A percentile compares a stretch with the other conserved stretches of the same genome.
These are phyloP conservation scores for Cladosporium sp. DNA, from an alignment of 2,329 filamentous ascomycete genomes.

Conservation along the genomic window DNA sequence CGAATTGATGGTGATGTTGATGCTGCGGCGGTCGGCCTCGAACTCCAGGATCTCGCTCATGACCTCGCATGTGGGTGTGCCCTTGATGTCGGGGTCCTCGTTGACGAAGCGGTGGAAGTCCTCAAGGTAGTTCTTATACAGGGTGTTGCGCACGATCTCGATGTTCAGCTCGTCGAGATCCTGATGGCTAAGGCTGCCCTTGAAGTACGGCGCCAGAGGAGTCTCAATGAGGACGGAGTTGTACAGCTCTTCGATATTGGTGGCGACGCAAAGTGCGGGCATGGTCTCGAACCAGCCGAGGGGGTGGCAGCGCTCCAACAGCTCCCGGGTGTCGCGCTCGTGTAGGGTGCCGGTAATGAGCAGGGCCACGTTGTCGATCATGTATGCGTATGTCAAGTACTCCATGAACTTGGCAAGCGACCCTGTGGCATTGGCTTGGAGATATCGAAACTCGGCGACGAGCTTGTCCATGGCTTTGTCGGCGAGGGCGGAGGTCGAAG, in stretches of 20 bases:
- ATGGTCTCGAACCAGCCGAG: slow-evolving; percentile 99
- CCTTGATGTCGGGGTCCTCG: slow-evolving; percentile 74
- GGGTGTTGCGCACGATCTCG: slow-evolving; percentile 94
- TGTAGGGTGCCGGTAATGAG: slow-evolving; percentile 97
- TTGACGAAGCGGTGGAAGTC: slow-evolving; percentile 96
- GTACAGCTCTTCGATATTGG: slow-evolving; percentile 97
- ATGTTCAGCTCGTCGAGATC: slow-evolving; percentile 98
- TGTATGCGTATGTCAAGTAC: slow-evolving; percentile 97
- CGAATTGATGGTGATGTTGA: slow-evolving; percentile 98
- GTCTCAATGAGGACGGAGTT: slow-evolving; percentile 97
- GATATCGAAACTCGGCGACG: slow-evolving; percentile 92
- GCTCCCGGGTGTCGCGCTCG: slow-evolving; percentile 91
- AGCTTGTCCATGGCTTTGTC: slow-evolving; percentile 97
- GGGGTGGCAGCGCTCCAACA: slow-evolving; percentile 91
- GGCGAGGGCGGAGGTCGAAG: slow-evolving; percentile 90
- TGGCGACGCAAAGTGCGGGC: slow-evolving; percentile 94
- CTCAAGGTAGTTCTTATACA: slow-evolving; percentile 99
- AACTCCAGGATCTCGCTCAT: slow-evolving; percentile 97
- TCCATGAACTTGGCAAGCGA: slow-evolving; percentile 93
- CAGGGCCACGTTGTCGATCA: slow-evolving; percentile 98
- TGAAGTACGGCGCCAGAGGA: slow-evolving; percentile 92
- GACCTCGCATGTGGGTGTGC: slow-evolving; percentile 84
- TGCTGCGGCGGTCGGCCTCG: slow-evolving; percentile 90
- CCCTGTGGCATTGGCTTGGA: slow-evolving; percentile 88
- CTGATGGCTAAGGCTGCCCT: slow-evolving; percentile 89